Conservation (phyloP, 306 rosid species). For the Hylodesmum podocarpum region DNA sequence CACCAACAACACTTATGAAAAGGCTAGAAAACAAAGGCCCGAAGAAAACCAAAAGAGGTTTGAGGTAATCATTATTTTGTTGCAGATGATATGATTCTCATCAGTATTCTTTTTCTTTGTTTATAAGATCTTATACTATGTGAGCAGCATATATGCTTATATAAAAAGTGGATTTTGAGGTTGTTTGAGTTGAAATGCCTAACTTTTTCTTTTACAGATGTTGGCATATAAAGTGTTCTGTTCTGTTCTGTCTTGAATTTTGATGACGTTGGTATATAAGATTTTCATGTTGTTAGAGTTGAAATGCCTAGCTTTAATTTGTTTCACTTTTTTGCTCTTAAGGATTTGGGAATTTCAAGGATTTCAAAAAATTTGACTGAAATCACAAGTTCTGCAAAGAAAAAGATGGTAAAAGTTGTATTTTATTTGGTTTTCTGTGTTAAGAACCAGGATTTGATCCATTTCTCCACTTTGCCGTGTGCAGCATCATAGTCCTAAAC, state of each 20-base stretch:
- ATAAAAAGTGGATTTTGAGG: neutral
- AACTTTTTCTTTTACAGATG: neutral
- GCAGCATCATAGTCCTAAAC: slow-evolving; percentile 45
- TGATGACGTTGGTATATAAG: no score
- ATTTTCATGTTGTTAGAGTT: no score
- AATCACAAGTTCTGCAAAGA: slow-evolving; percentile 44
- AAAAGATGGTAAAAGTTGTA: slow-evolving; percentile 43
- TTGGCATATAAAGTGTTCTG: neutral
- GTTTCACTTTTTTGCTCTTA: slow-evolving; percentile 1
- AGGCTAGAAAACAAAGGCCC: slow-evolving; percentile 63
- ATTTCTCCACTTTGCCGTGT: neutral
- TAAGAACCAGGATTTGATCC: neutral
- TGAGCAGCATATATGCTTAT: neutral
- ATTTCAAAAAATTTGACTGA: slow-evolving; percentile 56
- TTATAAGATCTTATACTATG: neutral
- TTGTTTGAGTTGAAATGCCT: neutral
- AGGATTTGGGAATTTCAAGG: slow-evolving; percentile 67
- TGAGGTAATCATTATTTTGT: slow-evolving; percentile 44
- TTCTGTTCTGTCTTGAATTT: neutral
- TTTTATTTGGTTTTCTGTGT: neutral
- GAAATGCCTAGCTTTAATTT: no score
- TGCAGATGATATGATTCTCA: neutral
- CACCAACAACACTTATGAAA: slow-evolving; percentile 51
- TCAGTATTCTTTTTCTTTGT: neutral
- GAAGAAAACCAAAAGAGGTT: slow-evolving; percentile 70